Evolutionary conservation across 805 yeast genomes (phyloP).

Genomic region (Monosporozyma yasuniensis): DNA sequence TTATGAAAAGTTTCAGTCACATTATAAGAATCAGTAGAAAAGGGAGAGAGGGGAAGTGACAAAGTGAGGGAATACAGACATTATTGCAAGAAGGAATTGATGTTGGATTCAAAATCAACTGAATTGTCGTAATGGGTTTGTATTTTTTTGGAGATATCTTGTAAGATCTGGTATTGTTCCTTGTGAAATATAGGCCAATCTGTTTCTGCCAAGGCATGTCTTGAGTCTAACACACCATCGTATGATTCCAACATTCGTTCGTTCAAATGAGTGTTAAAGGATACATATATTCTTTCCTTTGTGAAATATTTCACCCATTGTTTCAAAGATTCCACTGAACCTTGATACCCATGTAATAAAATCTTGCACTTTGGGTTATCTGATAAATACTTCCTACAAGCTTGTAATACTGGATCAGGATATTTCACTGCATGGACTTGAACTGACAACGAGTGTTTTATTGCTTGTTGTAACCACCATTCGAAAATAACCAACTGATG

Average conservation of each 20-base stretch:
- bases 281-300: constrained; percentile 23
- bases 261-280: constrained; percentile 19
- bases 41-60: no score
- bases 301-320: constrained; percentile 32
- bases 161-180: neutral
- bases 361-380: constrained; percentile 20
- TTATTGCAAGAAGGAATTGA: constrained; percentile 3
- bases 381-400: neutral
- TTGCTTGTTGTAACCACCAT: constrained; percentile 48
- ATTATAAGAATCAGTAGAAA: no score
- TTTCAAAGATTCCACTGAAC: constrained; percentile 55
- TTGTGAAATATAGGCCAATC: neutral
- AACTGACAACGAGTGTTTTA: constrained; percentile 38
- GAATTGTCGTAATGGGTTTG: neutral
- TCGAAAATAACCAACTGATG: constrained; percentile 58
- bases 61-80: no score
- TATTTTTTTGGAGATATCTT: neutral
- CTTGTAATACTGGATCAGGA: constrained; percentile 10
- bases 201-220: neutral
- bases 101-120: constrained; percentile 2
- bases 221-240: neutral
- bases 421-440: constrained; percentile 83
- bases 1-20: neutral
- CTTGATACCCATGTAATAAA: constrained; percentile 79
- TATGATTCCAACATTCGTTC: constrained; percentile 11